Evolutionary conservation across 768 basidiomycete genomes (phyloP), one percentile per base, ranked within the genome.

Genomic region (Mycena crocata): DNA sequence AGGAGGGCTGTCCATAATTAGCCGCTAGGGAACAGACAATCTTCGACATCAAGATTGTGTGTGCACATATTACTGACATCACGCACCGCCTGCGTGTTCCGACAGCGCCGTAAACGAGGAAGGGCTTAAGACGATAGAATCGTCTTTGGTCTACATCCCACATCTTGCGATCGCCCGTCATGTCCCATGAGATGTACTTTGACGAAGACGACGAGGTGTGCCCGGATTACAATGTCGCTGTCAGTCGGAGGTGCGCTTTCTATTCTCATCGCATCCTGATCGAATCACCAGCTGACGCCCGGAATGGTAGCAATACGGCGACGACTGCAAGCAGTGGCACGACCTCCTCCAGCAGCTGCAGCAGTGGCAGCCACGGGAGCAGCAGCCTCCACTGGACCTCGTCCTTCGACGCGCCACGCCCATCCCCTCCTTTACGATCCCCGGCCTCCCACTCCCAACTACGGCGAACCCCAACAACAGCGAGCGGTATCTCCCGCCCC

Each of bases 201-300:
- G 55, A 52, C 32, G 54, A 67, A 8, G 71, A 72, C 34, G 82
- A 82, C 30, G 78, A 79, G 49, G 76, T 72, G 17, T 83, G 82
- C 67, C 83, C 83, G 1, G 78, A 80, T 55, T 85, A 85, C 58
- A 77, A 82, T 35, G 72, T 73, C 13, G 78, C 78, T 19, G 77
- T 82, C 40, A 78, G 74, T 71, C 78, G 80, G 72, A 81, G 82
- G 84, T 82, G 67, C 62, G 76, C 63, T 10, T 46, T 39, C 49
- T 34, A n/a, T 31, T 24, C 15, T 30, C 15, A 37, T 28, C 28
- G 32, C n/a, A 35, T 52, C 34, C n/a, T n/a, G 44, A n/a, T n/a
- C n/a, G n/a, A n/a, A n/a, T n/a, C n/a, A n/a, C n/a, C 37, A 44
- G 48, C 48, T 66, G 48, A 49, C 44, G 30, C 14, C 21, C 42